phyloP scores from a whole-genome alignment of 768 basidiomycete genomes.

The Suillus variegatus region DNA sequence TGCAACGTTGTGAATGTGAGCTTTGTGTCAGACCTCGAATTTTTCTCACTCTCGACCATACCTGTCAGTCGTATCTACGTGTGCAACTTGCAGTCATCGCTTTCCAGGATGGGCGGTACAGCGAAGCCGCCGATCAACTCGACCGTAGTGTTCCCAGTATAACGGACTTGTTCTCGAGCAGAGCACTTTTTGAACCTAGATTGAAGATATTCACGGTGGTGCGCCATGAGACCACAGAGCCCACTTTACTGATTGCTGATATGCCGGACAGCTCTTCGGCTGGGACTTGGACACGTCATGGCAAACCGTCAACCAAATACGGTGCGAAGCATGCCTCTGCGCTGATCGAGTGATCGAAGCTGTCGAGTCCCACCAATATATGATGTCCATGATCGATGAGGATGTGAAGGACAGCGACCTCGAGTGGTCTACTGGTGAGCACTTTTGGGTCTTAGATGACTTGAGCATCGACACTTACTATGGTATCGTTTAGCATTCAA shows the following conservation, averaged over 20 bases:
- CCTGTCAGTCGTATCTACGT: neutral
- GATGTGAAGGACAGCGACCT: neutral
- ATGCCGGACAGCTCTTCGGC: neutral
- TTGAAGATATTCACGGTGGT: constrained; percentile 1
- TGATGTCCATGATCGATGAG: neutral
- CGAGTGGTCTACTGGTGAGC: neutral
- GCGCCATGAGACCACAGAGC: neutral
- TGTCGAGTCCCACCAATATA: neutral
- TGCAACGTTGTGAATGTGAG: neutral
- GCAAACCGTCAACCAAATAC: neutral
- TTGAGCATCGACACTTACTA: neutral
- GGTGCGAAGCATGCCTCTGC: neutral
- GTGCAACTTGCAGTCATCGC: neutral
- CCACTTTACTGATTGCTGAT: neutral
- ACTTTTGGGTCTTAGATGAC: too few relatives aligned
- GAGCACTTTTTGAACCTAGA: neutral
- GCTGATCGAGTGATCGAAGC: constrained; percentile 1
- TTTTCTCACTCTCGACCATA: neutral
- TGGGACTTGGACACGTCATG: neutral
- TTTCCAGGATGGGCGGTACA: neutral
- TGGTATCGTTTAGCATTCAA: neutral
- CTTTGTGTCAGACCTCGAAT: neutral
- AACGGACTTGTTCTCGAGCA: neutral
- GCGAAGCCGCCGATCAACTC: neutral
- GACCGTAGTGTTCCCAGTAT: neutral